Evolutionary conservation across 2,329 filamentous ascomycete genomes (phyloP).

Genomic region (Neofusicoccum parvum): DNA sequence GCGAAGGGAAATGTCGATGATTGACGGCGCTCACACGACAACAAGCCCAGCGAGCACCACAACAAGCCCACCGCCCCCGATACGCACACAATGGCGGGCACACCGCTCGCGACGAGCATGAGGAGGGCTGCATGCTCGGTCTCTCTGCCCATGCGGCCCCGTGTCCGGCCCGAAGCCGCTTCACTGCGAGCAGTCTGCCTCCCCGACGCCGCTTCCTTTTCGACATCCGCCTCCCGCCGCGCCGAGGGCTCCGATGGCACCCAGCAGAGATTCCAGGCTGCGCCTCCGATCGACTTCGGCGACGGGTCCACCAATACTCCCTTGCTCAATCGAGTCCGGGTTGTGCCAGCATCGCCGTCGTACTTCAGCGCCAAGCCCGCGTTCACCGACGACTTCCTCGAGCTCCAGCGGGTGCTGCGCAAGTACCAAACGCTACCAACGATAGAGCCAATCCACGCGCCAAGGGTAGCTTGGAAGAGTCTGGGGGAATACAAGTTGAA

Average conservation of each 20-base stretch:
- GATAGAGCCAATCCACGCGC: conserved; percentile 65
- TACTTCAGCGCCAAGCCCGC: conserved; percentile 87
- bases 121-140: conserved; percentile 32
- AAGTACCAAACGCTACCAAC: conserved; percentile 74
- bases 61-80: not conserved
- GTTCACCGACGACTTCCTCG: conserved; percentile 83
- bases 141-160: conserved; percentile 24
- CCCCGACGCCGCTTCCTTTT: conserved; percentile 30
- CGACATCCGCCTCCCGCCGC: conserved; percentile 32
- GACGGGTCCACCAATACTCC: not conserved
- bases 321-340: conserved; percentile 55
- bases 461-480: conserved; percentile 78
- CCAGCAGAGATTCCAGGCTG: conserved; percentile 40
- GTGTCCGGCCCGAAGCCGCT: not conserved
- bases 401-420: conserved; percentile 70
- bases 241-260: conserved; percentile 29
- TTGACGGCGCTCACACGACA: not conserved
- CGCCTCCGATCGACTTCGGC: conserved; percentile 48
- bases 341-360: conserved; percentile 83
- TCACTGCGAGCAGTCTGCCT: conserved; percentile 4
- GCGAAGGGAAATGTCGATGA: conserved; percentile 12
- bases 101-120: conserved; percentile 31
- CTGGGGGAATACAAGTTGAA: conserved; percentile 70
- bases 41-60: not conserved
- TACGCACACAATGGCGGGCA: conserved; percentile 18